Base-by-base conservation (phyloP, 768 basidiomycete genomes). In the Naganishia friedmannii region DNA sequence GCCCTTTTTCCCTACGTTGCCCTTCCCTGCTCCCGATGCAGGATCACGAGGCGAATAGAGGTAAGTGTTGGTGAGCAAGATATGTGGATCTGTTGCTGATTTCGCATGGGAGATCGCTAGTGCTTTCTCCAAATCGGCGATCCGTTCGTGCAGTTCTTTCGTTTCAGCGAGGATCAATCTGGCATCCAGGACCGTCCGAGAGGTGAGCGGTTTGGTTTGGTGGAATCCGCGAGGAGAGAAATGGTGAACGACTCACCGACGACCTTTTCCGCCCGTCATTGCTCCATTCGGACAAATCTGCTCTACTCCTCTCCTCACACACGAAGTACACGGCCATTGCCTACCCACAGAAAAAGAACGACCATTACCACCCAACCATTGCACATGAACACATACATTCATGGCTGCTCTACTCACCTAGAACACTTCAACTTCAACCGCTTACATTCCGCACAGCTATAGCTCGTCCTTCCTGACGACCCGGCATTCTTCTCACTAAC, bases 391-490 rank as follows among this genome's bases (percentile, higher is more conserved):
- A 7, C 2, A 29, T 13, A 19, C 19, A 17, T 17, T 19, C 29
- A 0, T 28, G 19, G 21, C 12, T 13, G 9, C 1, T 6, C 15
- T 19, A 66, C 71, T 53, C 53, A 72, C 71, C 71, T 67, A 32
- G 77, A 78, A 67, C 79, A 80, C 66, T 78, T 80, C 34, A 80
- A 70, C 65, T 80, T 80, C 46, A 80, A 57, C 29, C 70, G 65
- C 75, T 73, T 69, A 72, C 78, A 79, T 66, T 79, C 78, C 26
- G 77, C 77, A 73, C 78, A 79, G 66, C 78, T 79, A 70, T 74
- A 76, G 51, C 74, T 77, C 69, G 67, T 57, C 32, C 42, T 58
- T 10, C 54, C 67, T 2, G 60, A 63, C 23, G 60, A 26, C 15
- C 34, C 39, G 4, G 60, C 23, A 45, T 10, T 17, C 60, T 42